Base-by-base conservation (phyloP, 225 moss, liverwort and hornwort genomes). In the Marchantia paleacea region DNA sequence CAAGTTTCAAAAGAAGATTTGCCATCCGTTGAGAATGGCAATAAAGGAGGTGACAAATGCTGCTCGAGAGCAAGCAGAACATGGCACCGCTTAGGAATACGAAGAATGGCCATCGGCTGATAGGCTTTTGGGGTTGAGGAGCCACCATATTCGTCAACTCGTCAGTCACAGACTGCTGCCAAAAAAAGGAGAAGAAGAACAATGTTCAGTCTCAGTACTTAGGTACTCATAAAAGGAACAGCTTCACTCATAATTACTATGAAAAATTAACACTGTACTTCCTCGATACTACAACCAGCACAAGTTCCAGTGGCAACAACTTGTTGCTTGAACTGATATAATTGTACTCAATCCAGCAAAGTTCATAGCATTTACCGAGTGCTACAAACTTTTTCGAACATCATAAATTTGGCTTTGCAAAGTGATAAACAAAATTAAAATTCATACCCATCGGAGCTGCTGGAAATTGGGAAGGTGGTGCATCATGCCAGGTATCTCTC, bases 61-160 rank as follows among this genome's bases (percentile, higher is more conserved):
- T 86, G 82, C 97, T 97, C 13, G 97, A 90, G 77, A 97, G 77
- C 90, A 97, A 85, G 65, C 97, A 97, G 76, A 90, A 95, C 97
- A 95, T 97, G 28, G 97, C 97, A 49, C 97, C 97, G 52, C 88
- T 92, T 79, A 97, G 53, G 79, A 97, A 97, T 1, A 92, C 81
- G 71, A 91, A 93, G 86, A 97, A 95, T 53, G 97, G 95, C 90
- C 97, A 95, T 8, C 97, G 84, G 9, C 92, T 92, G 50, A 83
- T 95, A 7, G 92, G 91, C 62, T 85, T 89, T 82, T 80, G 86
- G 67, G 87, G 80, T 81, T 85, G 73, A 50, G 85, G 83, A 67
- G 72, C 81, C 63, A 90, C 83, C 60, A 85, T 66, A 55, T 81
- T 85, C 12, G 81, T 77, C 82, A 89, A 29, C 18, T 88, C 82